Evolutionary conservation across 192 early-diverging fungal genomes (phyloP), one percentile per base, ranked within the genome.

Genomic region (Lunasporangiospora selenospora): DNA sequence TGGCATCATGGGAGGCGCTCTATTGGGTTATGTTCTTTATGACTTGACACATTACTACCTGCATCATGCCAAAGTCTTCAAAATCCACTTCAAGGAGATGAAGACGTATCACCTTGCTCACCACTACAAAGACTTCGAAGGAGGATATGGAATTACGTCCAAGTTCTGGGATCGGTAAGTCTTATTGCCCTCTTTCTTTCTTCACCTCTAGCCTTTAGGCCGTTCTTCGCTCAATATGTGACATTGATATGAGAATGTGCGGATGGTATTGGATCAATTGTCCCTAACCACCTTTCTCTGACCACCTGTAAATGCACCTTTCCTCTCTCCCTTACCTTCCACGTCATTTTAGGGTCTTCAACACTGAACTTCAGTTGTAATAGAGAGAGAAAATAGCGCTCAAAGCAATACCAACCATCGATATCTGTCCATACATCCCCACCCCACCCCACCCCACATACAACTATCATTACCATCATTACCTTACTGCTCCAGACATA

Each of bases 101-200:
- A 98, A 98, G 75, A 88, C 89, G 6, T 97, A 97, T 64, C 96
- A 98, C 52, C 76, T 98, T 51, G 92, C 92, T 45, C 96, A 98
- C 71, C 96, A 98, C 75, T 98, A 98, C 81, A 92, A 92, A 76
- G 85, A 96, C 75, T 90, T 84, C 53, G 89, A 94, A 67, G 77
- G 81, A 11, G 93, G 93, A 23, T 97, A 88, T 65, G 95, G 95
- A 30, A 95, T 97, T 58, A 95, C 95, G 37, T 89, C 87, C 70
- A 93, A 93, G 75, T 59, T 95, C 39, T 97, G 95, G 95, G 95
- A 97, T 77, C 42, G 37, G 67, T 71, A 71, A 23, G 51, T 53
- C 24, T 15, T 10, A 9, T 47, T 47, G 11, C 29, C 24, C 21
- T 45, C 8, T 45, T 45, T 23, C 1, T 24, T 18, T 44, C n/a